Evolutionary conservation across 768 basidiomycete species (phyloP).

Genomic region (Omphalotus guepiniiformis): DNA sequence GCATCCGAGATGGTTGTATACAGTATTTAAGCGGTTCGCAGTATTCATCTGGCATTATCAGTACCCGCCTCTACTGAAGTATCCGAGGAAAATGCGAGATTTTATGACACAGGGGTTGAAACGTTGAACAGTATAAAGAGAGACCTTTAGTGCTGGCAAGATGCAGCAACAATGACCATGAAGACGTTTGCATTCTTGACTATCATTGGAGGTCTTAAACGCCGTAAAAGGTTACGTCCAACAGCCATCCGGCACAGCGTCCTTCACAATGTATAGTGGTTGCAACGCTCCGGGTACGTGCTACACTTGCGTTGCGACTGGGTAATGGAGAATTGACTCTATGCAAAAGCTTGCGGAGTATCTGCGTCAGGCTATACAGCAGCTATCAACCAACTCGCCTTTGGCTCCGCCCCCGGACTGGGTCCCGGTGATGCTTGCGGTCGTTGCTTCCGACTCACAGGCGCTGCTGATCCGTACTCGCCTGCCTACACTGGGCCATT

Average conservation of each 20-base stretch:
- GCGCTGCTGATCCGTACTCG: slow-evolving; percentile 47
- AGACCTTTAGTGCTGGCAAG: not conserved
- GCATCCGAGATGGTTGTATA: no score
- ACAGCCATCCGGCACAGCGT: slow-evolving; percentile 44
- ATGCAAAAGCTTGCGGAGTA: slow-evolving; percentile 47
- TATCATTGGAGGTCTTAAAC: not conserved
- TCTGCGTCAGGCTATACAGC: slow-evolving; percentile 49
- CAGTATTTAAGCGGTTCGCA: no score
- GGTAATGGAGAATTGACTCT: not conserved
- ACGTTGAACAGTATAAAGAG: not conserved
- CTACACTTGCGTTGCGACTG: not conserved
- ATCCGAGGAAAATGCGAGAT: no score
- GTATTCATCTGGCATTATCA: no score
- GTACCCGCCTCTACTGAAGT: no score
- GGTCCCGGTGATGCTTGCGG: slow-evolving; percentile 61
- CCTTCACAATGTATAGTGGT: slow-evolving; percentile 54
- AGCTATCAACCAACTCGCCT: slow-evolving; percentile 54
- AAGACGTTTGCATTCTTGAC: not conserved
- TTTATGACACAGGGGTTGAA: no score
- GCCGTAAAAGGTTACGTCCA: slow-evolving; percentile 42
- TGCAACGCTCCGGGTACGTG: slow-evolving; percentile 43
- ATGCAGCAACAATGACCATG: not conserved
- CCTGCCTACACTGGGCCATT: slow-evolving; percentile 47
- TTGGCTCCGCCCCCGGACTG: slow-evolving; percentile 43
- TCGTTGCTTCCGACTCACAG: slow-evolving; percentile 54